phyloP scores from a whole-genome alignment of 2,329 filamentous ascomycete species.

The Epichloe glyceriae region DNA sequence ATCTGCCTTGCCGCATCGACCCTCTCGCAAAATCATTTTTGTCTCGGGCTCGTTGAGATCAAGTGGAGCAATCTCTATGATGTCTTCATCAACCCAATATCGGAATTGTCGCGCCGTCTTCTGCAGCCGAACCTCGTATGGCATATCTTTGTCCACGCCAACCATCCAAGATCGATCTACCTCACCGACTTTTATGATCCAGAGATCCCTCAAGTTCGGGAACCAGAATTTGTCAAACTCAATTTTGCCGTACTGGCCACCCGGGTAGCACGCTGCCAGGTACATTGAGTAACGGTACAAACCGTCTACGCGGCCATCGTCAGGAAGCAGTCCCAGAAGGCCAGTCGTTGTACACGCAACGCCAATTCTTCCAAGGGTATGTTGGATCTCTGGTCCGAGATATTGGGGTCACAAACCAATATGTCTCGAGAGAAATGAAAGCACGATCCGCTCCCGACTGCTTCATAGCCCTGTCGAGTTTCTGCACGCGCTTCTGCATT shows the following conservation, averaged over 20 bases:
- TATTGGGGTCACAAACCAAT: conserved; percentile 24
- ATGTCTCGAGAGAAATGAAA: conserved; percentile 25
- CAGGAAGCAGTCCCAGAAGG: conserved; percentile 28
- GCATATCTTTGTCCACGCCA: conserved; percentile 17
- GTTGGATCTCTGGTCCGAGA: conserved; percentile 20
- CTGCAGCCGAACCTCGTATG: conserved; percentile 17
- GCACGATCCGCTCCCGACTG: conserved; percentile 22
- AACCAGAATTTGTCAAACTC: conserved; percentile 26
- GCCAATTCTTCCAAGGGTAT: conserved; percentile 21
- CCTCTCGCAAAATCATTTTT: conserved; percentile 20
- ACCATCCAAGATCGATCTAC: conserved; percentile 24
- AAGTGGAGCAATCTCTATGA: conserved; percentile 24
- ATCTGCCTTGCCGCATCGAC: conserved; percentile 21
- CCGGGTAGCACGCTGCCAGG: conserved; percentile 19
- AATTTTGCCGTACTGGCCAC: conserved; percentile 18
- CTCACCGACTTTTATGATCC: conserved; percentile 27
- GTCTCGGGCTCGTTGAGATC: conserved; percentile 22
- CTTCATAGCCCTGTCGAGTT: conserved; percentile 22
- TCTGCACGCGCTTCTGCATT: conserved; percentile 22
- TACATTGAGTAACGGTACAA: conserved; percentile 23
- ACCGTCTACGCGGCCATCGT: conserved; percentile 22
- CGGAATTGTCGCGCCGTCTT: conserved; percentile 24
- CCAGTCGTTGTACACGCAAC: conserved; percentile 20
- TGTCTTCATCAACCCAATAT: conserved; percentile 25
- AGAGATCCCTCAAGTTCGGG: conserved; percentile 24